These are phyloP conservation scores for Metschnikowia sp. DNA, from an alignment of 805 yeast genomes.

Conservation along the genomic window DNA sequence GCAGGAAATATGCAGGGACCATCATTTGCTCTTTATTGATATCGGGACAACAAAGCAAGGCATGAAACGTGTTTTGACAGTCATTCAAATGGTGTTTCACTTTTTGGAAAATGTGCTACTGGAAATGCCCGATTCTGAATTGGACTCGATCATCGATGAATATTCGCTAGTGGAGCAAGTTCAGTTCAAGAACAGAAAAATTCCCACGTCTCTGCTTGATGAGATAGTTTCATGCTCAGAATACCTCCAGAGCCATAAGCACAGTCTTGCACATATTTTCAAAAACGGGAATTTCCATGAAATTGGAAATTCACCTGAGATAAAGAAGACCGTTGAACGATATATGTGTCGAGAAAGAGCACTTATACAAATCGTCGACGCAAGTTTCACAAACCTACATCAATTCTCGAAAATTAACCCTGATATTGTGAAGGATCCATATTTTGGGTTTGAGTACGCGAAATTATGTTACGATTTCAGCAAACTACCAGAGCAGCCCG, in stretches of 20 bases:
- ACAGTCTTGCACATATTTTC: not conserved
- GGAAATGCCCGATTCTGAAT: conserved; percentile 5
- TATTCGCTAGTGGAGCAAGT: conserved; percentile 42
- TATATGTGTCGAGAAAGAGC: conserved; percentile 1
- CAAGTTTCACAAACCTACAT: not conserved
- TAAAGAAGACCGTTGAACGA: not conserved
- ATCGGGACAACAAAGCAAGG: conserved; percentile 49
- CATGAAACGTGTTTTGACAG: conserved; percentile 25
- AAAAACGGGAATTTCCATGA: not conserved
- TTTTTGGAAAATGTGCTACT: conserved; percentile 19
- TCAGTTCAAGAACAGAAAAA: conserved; percentile 35
- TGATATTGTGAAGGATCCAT: not conserved
- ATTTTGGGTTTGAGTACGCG: conserved; percentile 12
- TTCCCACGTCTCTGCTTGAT: conserved; percentile 15
- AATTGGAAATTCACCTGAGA: not conserved
- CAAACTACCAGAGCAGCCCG: not conserved
- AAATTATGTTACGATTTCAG: conserved; percentile 2
- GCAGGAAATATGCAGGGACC: conserved; percentile 33
- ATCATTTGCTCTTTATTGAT: conserved; percentile 48
- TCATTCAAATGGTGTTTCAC: conserved; percentile 34
- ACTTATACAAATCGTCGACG: not conserved
- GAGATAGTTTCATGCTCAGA: conserved; percentile 12
- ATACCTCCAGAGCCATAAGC: conserved; percentile 2
- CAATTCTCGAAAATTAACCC: not conserved
- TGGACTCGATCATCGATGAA: conserved; percentile 47